Evolutionary conservation across 164 flowering plant species (phyloP).

Genomic region (Amborella trichopoda): DNA sequence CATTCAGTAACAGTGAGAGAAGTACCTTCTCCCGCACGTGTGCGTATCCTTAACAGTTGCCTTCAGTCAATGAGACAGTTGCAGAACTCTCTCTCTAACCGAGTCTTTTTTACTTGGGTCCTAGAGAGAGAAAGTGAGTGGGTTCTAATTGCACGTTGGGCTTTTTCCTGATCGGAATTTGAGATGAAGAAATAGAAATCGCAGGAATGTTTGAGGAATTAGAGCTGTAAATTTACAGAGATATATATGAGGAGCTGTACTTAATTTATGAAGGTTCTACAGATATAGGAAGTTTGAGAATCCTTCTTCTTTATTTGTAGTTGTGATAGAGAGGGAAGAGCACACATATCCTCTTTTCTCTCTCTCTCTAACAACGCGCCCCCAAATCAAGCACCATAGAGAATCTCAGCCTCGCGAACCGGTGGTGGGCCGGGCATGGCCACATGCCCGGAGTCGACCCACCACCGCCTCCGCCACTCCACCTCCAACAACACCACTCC

Average conservation of each 20-base stretch:
- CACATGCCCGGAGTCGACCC: conserved; percentile 34
- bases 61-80: no score
- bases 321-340: neutral
- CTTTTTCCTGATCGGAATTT: neutral
- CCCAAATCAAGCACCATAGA: no score
- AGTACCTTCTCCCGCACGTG: no score
- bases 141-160: neutral
- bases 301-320: neutral
- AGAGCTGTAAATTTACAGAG: neutral
- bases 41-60: no score
- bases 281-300: neutral
- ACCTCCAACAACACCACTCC: neutral
- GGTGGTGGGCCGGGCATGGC: conserved; percentile 64
- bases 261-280: neutral
- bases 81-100: no score
- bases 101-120: no score
- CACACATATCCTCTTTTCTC: neutral
- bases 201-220: neutral
- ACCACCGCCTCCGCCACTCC: conserved; percentile 12
- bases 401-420: conserved; percentile 37
- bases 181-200: neutral
- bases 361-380: neutral
- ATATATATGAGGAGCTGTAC: neutral
- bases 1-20: no score
- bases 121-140: no score